Evolutionary conservation across 1,284 basidiomycete genomes (phyloP).

Genomic region (Boletus semigastroideus): DNA sequence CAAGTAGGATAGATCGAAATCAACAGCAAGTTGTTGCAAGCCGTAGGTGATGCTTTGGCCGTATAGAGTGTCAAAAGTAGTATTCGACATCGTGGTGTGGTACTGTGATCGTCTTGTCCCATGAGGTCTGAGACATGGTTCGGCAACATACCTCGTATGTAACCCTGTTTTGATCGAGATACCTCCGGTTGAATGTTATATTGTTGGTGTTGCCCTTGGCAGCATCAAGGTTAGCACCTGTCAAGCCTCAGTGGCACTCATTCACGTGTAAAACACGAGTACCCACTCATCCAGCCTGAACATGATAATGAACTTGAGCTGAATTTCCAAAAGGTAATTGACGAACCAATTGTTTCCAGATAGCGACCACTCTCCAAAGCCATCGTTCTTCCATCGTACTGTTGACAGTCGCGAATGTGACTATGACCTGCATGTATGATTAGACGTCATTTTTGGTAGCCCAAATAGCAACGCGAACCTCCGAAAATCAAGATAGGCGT

Average conservation of each 20-base stretch:
- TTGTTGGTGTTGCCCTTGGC: slow-evolving; percentile 41
- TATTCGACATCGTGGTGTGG: slow-evolving; percentile 46
- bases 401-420: slow-evolving; percentile 77
- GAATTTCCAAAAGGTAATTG: background rate
- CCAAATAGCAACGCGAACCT: slow-evolving; percentile 34
- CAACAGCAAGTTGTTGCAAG: slow-evolving; percentile 48
- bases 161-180: slow-evolving; percentile 72
- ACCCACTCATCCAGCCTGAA: slow-evolving; percentile 36
- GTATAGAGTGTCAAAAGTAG: slow-evolving; percentile 54
- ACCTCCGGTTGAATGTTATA: slow-evolving; percentile 65
- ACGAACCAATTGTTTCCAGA: slow-evolving; percentile 80
- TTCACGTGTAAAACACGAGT: background rate
- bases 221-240: slow-evolving; percentile 53
- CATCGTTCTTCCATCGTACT: slow-evolving; percentile 63
- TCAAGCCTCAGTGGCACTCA: background rate
- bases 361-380: slow-evolving; percentile 80
- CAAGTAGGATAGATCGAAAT: slow-evolving; percentile 52
- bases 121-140: background rate
- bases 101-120: slow-evolving; percentile 42
- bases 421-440: slow-evolving; percentile 51
- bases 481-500: slow-evolving; percentile 83
- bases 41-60: slow-evolving; percentile 58
- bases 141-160: slow-evolving; percentile 58
- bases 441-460: background rate
- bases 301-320: background rate